Evolutionary conservation across 352 stramenopile genomes (phyloP), one percentile per base, ranked within the genome.

Genomic region (Albugo candida): DNA sequence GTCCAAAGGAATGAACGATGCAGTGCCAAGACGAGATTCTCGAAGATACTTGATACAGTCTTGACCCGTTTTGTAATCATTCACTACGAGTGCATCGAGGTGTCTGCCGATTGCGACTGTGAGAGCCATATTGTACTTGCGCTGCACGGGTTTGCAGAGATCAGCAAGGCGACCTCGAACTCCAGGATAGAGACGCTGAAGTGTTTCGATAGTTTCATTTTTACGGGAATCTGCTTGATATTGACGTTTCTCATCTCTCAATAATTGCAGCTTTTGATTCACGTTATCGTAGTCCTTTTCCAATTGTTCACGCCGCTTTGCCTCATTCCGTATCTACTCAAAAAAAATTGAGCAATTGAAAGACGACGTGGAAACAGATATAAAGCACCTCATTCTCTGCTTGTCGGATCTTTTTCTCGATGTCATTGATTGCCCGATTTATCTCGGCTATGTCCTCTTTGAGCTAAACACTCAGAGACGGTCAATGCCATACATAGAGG

Each of bases 1-100:
- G 58, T 99, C 94, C 19, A 99, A 63, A 5, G 95, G 95, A 47
- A 99, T 85, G 56, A 99, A 99, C 46, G 87, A 92, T 13, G 87
- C 87, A 20, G 76, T 95, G 18, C 95, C 94, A 5, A 95, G 69
- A 10, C 91, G 87, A 24, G 97, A 82, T 18, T 98, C 92, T 8
- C 93, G 87, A 43, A 99, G 66, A 54, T 98, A 98, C 43, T 81
- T 69, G 41, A 92, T 92, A 44, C 78, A 92, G n/a, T 87, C 75
- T 63, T 86, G 71, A 1, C 62, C 75, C 18, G 73, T 92, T 47
- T 77, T 81, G 52, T 80, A 81, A 42, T 92, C 71, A 0, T 42
- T 47, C 13, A 92, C 78, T 43, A 92, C 78, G 34, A 92, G 67
- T n/a, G 81, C 73, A 54, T 98, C 94, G 87, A 98, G 97, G 64